phyloP scores from a whole-genome alignment of 2,329 filamentous ascomycete species.

The Aspergillus quadrilineatus region DNA sequence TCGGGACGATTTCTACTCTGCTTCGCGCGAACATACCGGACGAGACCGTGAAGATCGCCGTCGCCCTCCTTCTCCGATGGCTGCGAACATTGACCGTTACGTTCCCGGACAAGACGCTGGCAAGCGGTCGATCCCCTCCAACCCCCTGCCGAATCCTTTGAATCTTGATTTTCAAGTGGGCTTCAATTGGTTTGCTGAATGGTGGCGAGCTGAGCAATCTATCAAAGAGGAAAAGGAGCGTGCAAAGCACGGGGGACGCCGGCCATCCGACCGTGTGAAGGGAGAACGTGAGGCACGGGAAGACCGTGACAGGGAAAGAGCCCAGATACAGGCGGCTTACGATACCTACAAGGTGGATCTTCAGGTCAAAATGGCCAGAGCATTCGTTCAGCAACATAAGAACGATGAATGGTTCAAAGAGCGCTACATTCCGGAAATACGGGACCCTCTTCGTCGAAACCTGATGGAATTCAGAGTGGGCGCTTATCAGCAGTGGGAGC shows the following conservation, averaged over 20 bases:
- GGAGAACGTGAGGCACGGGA: constrained; percentile 63
- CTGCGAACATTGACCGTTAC: constrained; percentile 63
- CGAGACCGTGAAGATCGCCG: constrained; percentile 59
- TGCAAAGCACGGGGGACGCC: constrained; percentile 57
- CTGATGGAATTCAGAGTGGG: constrained; percentile 77
- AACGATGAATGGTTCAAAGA: constrained; percentile 98
- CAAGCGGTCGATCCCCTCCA: constrained; percentile 53
- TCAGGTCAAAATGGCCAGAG: constrained; percentile 73
- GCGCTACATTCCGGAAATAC: constrained; percentile 81
- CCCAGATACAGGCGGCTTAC: constrained; percentile 64
- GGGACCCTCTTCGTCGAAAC: constrained; percentile 70
- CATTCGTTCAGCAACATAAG: constrained; percentile 89
- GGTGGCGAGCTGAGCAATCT: constrained; percentile 64
- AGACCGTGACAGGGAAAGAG: constrained; percentile 62
- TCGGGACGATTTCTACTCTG: constrained; percentile 59
- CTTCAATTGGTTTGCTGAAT: constrained; percentile 67
- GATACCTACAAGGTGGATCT: constrained; percentile 66
- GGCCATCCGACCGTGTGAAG: constrained; percentile 55
- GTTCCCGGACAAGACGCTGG: constrained; percentile 61
- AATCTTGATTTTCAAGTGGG: constrained; percentile 65
- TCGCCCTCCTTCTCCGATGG: constrained; percentile 57
- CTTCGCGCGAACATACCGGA: constrained; percentile 41
- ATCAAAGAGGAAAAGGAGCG: constrained; percentile 66
- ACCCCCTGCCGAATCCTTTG: constrained; percentile 62
- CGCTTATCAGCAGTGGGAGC: constrained; percentile 83